These are phyloP conservation scores for Diatrype stigma DNA, from an alignment of 2,329 filamentous ascomycete genomes.

Conservation along the genomic window DNA sequence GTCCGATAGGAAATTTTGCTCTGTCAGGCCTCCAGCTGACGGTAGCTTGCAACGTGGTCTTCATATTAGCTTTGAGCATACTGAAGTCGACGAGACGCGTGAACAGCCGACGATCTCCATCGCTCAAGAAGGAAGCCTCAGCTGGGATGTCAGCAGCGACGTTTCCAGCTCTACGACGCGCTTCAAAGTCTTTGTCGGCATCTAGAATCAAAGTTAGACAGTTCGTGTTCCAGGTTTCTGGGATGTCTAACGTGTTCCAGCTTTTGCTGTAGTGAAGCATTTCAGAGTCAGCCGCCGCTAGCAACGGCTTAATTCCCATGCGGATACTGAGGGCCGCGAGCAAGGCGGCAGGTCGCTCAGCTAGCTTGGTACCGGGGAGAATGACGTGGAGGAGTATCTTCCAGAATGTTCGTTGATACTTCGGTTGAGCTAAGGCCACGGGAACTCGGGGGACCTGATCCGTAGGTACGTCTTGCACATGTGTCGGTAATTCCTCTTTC, in stretches of 20 bases:
- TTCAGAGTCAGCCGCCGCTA: conserved; percentile 35
- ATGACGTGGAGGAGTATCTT: conserved; percentile 44
- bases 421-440: conserved; percentile 32
- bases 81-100: conserved; percentile 41
- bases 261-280: conserved; percentile 36
- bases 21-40: conserved; percentile 44
- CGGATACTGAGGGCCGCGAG: conserved; percentile 44
- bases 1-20: conserved; percentile 38
- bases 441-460: conserved; percentile 39
- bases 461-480: conserved; percentile 31
- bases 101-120: conserved; percentile 38
- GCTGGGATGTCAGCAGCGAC: conserved; percentile 1
- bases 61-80: conserved; percentile 41
- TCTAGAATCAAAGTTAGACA: conserved; percentile 44
- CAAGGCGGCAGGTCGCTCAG: conserved; percentile 39
- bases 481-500: conserved; percentile 37
- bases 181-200: conserved; percentile 35
- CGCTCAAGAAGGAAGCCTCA: conserved; percentile 26
- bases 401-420: conserved; percentile 40
- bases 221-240: conserved; percentile 45
- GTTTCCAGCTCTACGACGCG: conserved; percentile 22
- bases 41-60: conserved; percentile 37
- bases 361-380: conserved; percentile 44
- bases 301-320: conserved; percentile 41
- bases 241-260: conserved; percentile 44